Base-by-base conservation (phyloP, 192 early-diverging fungal species). In the Entophlyctis luteolus region DNA sequence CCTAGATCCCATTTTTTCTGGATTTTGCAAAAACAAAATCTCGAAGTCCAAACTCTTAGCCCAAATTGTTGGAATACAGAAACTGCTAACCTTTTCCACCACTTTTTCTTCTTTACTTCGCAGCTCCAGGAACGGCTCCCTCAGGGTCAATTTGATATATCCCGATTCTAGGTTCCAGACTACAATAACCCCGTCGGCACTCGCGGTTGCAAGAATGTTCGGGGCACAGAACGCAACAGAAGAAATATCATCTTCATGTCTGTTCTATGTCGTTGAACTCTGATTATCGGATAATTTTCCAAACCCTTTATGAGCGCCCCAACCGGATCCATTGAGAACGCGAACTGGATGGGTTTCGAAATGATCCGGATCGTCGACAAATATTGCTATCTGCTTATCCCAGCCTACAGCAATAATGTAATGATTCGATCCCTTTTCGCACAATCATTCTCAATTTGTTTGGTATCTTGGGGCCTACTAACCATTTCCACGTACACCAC, bases 381-480 rank as follows among this genome's bases (percentile, higher is more conserved):
- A 87, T 14, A 87, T 81, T 2, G 74, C 52, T 3, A 87, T 76
- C 52, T 80, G 79, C 14, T 78, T 48, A 53, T 87, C 85, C 85
- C 85, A 87, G 2, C 85, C 85, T n/a, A 79, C 80, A 1, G 72
- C 67, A 38, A 87, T 67, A 45, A 87, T 81, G 72, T 83, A 86
- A 27, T 73, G 68, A 58, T 83, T 86, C 18, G 76, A 60, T n/a
- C 84, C 77, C 76, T 78, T 35, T 34, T 42, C 3, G 28, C 62
- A 25, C 23, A 67, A 67, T 68, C 29, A 58, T 34, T 67, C 28
- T 67, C 36, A 14, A 58, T 62, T 0, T n/a, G 28, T 34, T 25
- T 18, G 18, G 37, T 27, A 54, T 27, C 20, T 45, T 16, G 42
- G 14, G 2, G 25, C 3, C 16, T 27, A 2, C 22, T 35, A 47